Base-by-base conservation (phyloP, 495 filamentous ascomycete genomes). In the Aspergillus ostianus region DNA sequence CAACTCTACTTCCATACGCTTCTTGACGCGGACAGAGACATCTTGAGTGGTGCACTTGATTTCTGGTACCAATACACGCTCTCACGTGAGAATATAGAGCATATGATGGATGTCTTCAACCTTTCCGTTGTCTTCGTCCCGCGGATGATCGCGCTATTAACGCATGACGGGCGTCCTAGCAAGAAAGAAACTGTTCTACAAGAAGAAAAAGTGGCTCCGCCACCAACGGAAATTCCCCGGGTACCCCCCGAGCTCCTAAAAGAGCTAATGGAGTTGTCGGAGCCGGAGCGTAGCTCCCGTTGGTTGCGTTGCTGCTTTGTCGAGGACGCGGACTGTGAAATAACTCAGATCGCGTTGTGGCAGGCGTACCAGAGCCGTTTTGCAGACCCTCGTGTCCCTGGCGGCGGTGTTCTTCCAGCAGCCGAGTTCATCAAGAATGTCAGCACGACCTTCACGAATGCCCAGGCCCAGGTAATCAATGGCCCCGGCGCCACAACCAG, bases 371-470 rank as follows among this genome's bases (percentile, higher is more conserved):
- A 97, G 66, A 80, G 79, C 41, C 88, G 90, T 1, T 98, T 98
- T 60, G 79, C 80, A 23, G 74, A 80, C 17, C 72, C 75, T 49
- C 72, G 74, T 15, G 60, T 74, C 32, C 73, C 76, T 32, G 77
- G 80, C 15, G 82, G 82, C 15, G 80, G 80, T 26, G 84, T 92
- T 57, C 84, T 98, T 47, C 86, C 87, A 10, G 94, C 95, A 2
- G 91, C 92, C 3, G 95, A 98, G 48, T 99, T 98, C 70, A 99
- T 99, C 67, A 89, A 93, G 59, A 97, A 97, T 65, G 93, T 98
- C 30, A 93, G 87, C 64, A 84, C 79, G 55, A 92, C 81, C 57
- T 98, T 85, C 79, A 80, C 76, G 15, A 87, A 80, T 69, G 94
- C 81, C 55, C 89, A 78, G 46, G 95, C 95, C 0, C 92, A 97